Conservation (phyloP, 2,329 filamentous ascomycete genomes). For the Colletotrichum zoysiae region DNA sequence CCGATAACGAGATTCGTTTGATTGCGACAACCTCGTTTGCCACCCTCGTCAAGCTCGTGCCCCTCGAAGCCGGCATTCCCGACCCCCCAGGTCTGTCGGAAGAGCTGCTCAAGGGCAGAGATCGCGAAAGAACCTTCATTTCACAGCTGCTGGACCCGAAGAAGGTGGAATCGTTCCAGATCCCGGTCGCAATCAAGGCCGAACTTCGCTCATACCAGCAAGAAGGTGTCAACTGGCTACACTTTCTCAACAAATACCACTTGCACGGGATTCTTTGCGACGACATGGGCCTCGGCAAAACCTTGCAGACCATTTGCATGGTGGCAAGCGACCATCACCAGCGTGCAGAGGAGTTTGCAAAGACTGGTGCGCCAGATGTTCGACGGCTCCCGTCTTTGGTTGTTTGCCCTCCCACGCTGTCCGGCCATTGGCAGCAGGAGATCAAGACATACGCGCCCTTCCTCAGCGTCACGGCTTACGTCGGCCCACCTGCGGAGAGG, state of each 20-base stretch:
- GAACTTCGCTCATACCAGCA: slow-evolving; percentile 97
- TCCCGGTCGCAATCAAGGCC: slow-evolving; percentile 97
- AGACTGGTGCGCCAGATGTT: slow-evolving; percentile 82
- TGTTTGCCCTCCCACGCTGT: slow-evolving; percentile 94
- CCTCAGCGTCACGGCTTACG: slow-evolving; percentile 88
- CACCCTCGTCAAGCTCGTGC: slow-evolving; percentile 95
- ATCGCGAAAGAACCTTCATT: slow-evolving; percentile 96
- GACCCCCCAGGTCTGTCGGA: slow-evolving; percentile 94
- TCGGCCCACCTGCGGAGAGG: slow-evolving; percentile 87
- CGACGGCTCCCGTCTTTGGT: slow-evolving; percentile 90
- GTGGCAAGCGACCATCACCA: slow-evolving; percentile 97
- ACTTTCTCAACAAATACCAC: slow-evolving; percentile 98
- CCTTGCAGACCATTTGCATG: slow-evolving; percentile 96
- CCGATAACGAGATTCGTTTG: slow-evolving; percentile 93
- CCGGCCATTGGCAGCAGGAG: slow-evolving; percentile 98
- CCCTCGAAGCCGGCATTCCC: slow-evolving; percentile 95
- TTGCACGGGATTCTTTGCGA: slow-evolving; percentile 98
- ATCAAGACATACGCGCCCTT: slow-evolving; percentile 97
- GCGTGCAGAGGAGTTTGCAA: slow-evolving; percentile 89
- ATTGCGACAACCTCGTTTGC: slow-evolving; percentile 98
- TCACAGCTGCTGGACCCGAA: slow-evolving; percentile 95
- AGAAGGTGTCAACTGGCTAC: slow-evolving; percentile 98
- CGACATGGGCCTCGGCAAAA: slow-evolving; percentile 99
- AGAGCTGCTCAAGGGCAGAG: slow-evolving; percentile 88
- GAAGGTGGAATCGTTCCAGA: slow-evolving; percentile 93